Conservation (phyloP, 805 yeast species). For the Debaryomyces prosopidis region DNA sequence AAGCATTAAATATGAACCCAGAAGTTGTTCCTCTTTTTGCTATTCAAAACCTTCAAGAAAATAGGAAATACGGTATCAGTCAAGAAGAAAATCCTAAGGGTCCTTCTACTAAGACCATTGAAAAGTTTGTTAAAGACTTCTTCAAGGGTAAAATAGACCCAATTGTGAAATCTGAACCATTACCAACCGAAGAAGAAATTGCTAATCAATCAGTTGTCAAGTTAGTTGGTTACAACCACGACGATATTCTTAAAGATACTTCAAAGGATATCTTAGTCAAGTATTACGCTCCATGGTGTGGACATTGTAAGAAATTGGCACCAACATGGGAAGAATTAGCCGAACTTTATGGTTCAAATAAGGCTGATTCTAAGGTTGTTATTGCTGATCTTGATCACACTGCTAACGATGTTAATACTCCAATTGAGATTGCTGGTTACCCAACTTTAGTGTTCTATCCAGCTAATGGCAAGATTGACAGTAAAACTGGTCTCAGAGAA, state of each 20-base stretch:
- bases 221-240: slow-evolving; percentile 84
- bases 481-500: slow-evolving; percentile 42
- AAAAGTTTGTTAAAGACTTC: slow-evolving; percentile 63
- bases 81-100: slow-evolving; percentile 56
- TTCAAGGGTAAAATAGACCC: slow-evolving; percentile 67
- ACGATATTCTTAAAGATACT: slow-evolving; percentile 57
- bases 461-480: slow-evolving; percentile 55
- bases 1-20: slow-evolving; percentile 77
- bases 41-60: slow-evolving; percentile 68
- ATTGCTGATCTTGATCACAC: slow-evolving; percentile 91
- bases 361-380: slow-evolving; percentile 52
- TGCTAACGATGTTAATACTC: slow-evolving; percentile 79
- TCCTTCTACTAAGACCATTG: slow-evolving; percentile 48
- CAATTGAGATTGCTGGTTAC: slow-evolving; percentile 71
- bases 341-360: slow-evolving; percentile 55
- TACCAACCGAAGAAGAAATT: slow-evolving; percentile 80
- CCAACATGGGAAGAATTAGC: slow-evolving; percentile 90
- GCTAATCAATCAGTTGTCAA: slow-evolving; percentile 57
- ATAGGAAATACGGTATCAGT: slow-evolving; percentile 75
- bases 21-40: slow-evolving; percentile 84
- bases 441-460: slow-evolving; percentile 92
- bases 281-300: slow-evolving; percentile 98
- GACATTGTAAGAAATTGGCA: slow-evolving; percentile 90
- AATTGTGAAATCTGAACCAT: slow-evolving; percentile 77
- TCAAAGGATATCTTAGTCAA: slow-evolving; percentile 77